These are phyloP conservation scores for Cryptosporidium meleagridis DNA, from an alignment of 169 alveolate species.

Conservation along the genomic window DNA sequence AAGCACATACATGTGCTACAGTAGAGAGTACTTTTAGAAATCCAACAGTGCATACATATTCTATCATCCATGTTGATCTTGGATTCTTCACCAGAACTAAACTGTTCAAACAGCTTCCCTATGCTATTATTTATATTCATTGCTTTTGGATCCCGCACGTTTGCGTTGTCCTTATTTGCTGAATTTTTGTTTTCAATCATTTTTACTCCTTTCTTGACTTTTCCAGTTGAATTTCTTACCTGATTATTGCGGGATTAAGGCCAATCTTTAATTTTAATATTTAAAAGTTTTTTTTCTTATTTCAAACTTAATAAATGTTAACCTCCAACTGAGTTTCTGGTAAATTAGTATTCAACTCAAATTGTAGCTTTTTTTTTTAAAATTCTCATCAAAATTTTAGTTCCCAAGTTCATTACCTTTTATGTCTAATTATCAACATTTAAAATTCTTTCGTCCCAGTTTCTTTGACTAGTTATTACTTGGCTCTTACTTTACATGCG, in stretches of 20 bases:
- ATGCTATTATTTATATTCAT: background rate
- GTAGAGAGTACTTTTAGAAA: slow-evolving; percentile 43
- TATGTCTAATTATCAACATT: background rate
- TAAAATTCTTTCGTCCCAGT: background rate
- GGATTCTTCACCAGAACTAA: slow-evolving; percentile 11
- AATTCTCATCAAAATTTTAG: background rate
- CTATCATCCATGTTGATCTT: slow-evolving; percentile 57
- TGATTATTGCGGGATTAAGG: background rate
- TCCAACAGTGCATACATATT: slow-evolving; percentile 72
- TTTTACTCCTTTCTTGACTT: background rate
- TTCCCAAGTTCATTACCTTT: background rate
- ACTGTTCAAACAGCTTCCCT: slow-evolving; percentile 37
- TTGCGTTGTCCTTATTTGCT: background rate
- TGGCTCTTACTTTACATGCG: background rate
- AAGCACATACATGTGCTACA: slow-evolving; percentile 73
- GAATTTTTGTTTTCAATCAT: slow-evolving; percentile 10
- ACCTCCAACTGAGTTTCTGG: background rate
- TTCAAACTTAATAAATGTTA: background rate
- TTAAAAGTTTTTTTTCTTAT: background rate
- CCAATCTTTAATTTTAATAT: background rate
- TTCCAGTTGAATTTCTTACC: background rate
- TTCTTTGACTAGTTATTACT: slow-evolving; percentile 4
- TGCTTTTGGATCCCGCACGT: background rate
- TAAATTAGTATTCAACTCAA: background rate
- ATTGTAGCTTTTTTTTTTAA: background rate